Conservation (phyloP, 257 asterid genomes). For the Parsonsia alboflavescens region DNA sequence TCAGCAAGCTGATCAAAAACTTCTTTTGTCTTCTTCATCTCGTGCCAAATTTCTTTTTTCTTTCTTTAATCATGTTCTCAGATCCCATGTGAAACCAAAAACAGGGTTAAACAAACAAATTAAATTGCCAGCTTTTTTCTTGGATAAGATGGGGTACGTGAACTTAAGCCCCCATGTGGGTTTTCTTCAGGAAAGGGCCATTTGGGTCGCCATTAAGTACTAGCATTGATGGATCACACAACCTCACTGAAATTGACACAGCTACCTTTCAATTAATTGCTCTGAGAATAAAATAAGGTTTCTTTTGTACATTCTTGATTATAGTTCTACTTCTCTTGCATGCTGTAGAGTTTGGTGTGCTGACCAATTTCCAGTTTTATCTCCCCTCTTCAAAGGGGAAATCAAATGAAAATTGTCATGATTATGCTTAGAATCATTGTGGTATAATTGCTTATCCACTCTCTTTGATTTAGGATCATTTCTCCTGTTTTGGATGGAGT, state of each 20-base stretch:
- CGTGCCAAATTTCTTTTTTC: no score
- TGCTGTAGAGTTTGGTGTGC: neutral
- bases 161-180: neutral
- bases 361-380: neutral
- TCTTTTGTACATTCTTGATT: neutral
- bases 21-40: no score
- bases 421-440: neutral
- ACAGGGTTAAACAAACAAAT: neutral
- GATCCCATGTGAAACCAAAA: neutral
- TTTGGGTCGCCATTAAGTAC: constrained; percentile 46
- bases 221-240: constrained; percentile 42
- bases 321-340: neutral
- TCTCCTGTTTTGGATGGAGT: neutral
- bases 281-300: neutral
- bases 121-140: neutral
- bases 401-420: neutral
- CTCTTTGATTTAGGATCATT: no score
- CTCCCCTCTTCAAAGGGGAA: neutral
- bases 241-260: constrained; percentile 62
- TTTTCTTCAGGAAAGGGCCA: constrained; percentile 25
- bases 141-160: no score
- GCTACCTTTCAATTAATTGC: constrained; percentile 26
- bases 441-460: no score
- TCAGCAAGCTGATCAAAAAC: no score
- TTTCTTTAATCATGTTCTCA: no score